Conservation (phyloP, 805 yeast genomes). For the Kuraishia ogatae region DNA sequence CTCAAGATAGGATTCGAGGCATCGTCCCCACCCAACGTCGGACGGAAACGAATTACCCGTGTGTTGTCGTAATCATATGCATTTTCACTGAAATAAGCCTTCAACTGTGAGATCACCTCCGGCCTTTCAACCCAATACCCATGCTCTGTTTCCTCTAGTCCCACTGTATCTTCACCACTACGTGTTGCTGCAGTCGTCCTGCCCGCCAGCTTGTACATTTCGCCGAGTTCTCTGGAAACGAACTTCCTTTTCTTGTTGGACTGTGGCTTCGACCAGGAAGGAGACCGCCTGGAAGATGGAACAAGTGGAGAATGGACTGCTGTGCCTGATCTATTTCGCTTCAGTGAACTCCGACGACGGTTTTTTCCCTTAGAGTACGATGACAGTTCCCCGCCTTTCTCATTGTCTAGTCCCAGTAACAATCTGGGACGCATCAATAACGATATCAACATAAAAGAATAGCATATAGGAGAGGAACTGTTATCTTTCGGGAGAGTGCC, state of each 20-base stretch:
- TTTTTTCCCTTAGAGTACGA: background rate
- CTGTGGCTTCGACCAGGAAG: background rate
- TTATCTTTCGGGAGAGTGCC: background rate
- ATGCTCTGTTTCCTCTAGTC: background rate
- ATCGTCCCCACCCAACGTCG: background rate
- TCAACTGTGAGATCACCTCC: background rate
- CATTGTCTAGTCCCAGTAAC: background rate
- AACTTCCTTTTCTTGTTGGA: background rate
- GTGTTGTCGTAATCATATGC: background rate
- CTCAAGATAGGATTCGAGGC: background rate
- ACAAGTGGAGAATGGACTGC: background rate
- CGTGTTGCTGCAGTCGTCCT: background rate
- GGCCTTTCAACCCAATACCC: background rate
- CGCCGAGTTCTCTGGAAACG: background rate
- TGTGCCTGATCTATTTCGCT: background rate
- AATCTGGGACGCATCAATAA: background rate
- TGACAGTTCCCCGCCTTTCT: background rate
- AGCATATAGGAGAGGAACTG: background rate
- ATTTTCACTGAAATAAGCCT: background rate
- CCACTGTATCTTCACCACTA: background rate
- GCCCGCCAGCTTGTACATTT: background rate
- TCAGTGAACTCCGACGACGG: background rate
- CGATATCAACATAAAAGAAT: background rate
- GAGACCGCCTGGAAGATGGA: background rate
- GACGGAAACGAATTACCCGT: background rate